Conservation (phyloP, 768 basidiomycete genomes). For the Leccinum subtestaceum region DNA sequence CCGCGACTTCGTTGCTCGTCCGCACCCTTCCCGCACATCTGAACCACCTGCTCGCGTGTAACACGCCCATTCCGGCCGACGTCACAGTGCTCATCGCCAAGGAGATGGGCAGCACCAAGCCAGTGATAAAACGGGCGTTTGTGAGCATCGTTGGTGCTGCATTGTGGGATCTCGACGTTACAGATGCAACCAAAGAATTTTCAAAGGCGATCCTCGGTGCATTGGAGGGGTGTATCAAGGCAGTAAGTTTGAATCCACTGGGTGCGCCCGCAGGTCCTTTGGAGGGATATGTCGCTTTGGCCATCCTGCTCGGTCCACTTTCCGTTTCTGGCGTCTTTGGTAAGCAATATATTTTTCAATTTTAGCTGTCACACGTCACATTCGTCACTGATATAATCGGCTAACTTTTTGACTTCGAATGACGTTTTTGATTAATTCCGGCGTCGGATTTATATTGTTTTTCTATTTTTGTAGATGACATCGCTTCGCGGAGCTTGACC, state of each 20-base stretch:
- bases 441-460: neutral
- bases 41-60: constrained; percentile 44
- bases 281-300: constrained; percentile 80
- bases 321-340: constrained; percentile 50
- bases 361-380: neutral
- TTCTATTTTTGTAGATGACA: constrained; percentile 35
- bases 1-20: constrained; percentile 52
- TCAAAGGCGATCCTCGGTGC: constrained; percentile 53
- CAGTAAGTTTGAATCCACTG: constrained; percentile 57
- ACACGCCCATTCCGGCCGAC: constrained; percentile 43
- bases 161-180: constrained; percentile 45
- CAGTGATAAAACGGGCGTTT: constrained; percentile 56
- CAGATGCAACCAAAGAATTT: constrained; percentile 48
- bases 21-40: constrained; percentile 60
- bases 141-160: constrained; percentile 60
- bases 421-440: neutral
- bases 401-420: neutral
- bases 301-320: constrained; percentile 64
- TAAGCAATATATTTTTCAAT: constrained; percentile 31
- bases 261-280: constrained; percentile 62
- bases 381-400: neutral
- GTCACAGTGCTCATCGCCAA: constrained; percentile 53
- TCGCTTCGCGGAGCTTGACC: constrained; percentile 46
- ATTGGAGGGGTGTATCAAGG: constrained; percentile 71
- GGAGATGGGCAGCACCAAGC: constrained; percentile 70